Percentiles rank a stretch among this genome's conserved stretches.
Evolutionary conservation across 2,329 filamentous ascomycete species (phyloP).

Genomic region (Fusarium chuoi): DNA sequence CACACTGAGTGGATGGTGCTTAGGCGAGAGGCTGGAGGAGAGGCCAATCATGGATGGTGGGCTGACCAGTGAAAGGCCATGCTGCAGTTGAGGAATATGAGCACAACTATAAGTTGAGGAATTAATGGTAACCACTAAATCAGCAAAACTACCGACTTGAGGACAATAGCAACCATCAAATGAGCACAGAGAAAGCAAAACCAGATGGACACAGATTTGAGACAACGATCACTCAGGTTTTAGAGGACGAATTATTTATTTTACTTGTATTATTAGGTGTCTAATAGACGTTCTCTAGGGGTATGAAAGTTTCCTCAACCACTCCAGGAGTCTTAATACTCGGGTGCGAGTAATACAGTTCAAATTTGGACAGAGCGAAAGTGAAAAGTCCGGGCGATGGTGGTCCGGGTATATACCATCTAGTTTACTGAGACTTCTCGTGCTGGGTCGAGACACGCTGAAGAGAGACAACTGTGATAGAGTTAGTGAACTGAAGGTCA

Average conservation of each 20-base stretch:
- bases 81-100: background rate
- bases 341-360: slow-evolving; percentile 52
- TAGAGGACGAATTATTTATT: slow-evolving; percentile 43
- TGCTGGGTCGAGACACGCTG: slow-evolving; percentile 92
- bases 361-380: slow-evolving; percentile 55
- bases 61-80: background rate
- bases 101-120: background rate
- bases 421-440: slow-evolving; percentile 80
- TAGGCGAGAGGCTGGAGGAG: background rate
- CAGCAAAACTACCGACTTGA: background rate
- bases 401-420: slow-evolving; percentile 53
- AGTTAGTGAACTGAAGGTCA: slow-evolving; percentile 58
- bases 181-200: background rate
- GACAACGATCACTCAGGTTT: background rate
- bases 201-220: background rate
- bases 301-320: slow-evolving; percentile 52
- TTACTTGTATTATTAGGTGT: slow-evolving; percentile 59
- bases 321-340: slow-evolving; percentile 50
- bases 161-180: background rate
- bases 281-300: slow-evolving; percentile 52
- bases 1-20: background rate
- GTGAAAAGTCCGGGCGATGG: slow-evolving; percentile 51
- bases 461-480: slow-evolving; percentile 77
- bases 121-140: background rate
- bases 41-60: background rate